Evolutionary conservation across 768 basidiomycete species (phyloP).

Genomic region (Paxillus involutus): DNA sequence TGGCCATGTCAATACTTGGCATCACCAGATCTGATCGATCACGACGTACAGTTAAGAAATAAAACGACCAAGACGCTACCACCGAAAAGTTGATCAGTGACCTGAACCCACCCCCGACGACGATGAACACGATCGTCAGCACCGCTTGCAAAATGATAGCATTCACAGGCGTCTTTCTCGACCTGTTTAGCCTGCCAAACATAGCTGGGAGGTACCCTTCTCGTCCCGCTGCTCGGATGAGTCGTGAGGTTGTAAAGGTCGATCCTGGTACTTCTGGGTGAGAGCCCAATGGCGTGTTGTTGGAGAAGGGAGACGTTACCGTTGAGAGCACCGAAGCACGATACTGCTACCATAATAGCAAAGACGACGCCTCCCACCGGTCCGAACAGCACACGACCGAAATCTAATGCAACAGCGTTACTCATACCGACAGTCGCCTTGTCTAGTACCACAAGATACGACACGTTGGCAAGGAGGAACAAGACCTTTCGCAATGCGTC

Average conservation of each 20-base stretch:
- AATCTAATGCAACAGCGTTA: constrained; percentile 90
- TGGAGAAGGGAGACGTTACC: constrained; percentile 41
- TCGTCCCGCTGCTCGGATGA: constrained; percentile 87
- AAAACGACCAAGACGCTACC: constrained; percentile 85
- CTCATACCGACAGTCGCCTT: constrained; percentile 72
- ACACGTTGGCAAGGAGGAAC: constrained; percentile 80
- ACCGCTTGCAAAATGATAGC: constrained; percentile 78
- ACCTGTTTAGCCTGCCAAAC: constrained; percentile 75
- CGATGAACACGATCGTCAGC: constrained; percentile 76
- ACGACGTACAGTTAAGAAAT: constrained; percentile 72
- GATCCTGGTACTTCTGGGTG: constrained; percentile 43
- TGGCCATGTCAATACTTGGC: not conserved
- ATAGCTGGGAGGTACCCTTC: constrained; percentile 85
- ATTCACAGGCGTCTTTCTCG: constrained; percentile 83
- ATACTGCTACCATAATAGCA: constrained; percentile 88
- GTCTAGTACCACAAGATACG: constrained; percentile 94
- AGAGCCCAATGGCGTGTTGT: not conserved
- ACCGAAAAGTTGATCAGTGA: constrained; percentile 88
- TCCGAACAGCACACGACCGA: constrained; percentile 85
- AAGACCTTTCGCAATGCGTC: constrained; percentile 46
- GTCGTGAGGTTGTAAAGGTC: constrained; percentile 74
- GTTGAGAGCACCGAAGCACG: constrained; percentile 94
- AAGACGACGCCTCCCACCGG: constrained; percentile 85
- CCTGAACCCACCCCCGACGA: constrained; percentile 87
- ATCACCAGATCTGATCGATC: not conserved